Conservation (phyloP, 495 filamentous ascomycete species). For the Hypoxylon fuscum region DNA sequence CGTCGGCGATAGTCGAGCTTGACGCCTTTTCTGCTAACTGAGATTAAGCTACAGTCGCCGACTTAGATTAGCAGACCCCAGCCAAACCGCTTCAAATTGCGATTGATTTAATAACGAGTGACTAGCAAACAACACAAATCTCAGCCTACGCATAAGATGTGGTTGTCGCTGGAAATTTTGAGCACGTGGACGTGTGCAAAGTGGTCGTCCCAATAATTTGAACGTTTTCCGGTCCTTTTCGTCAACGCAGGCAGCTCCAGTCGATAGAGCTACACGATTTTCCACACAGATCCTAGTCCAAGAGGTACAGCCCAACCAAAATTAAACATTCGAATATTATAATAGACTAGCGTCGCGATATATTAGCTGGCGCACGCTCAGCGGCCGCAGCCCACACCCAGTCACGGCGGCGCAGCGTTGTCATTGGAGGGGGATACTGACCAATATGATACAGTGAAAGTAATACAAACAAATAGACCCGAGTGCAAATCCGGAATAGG, state of each 20-base stretch:
- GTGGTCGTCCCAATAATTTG: constrained; percentile 17
- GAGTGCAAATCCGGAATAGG: constrained; percentile 14
- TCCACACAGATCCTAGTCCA: constrained; percentile 16
- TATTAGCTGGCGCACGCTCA: constrained; percentile 45
- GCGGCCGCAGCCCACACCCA: constrained; percentile 16
- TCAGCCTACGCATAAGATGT: too few species aligned
- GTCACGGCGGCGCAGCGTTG: constrained; percentile 10
- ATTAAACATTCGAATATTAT: constrained; percentile 49
- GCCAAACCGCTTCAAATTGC: constrained; percentile 15
- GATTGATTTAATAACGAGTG: constrained; percentile 43
- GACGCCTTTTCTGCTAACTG: background rate
- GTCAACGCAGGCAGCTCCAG: constrained; percentile 29
- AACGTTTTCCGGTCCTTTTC: background rate
- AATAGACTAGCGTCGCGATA: constrained; percentile 43
- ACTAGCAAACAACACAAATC: constrained; percentile 29
- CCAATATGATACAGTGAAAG: constrained; percentile 61
- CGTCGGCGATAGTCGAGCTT: background rate
- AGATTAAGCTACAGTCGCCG: constrained; percentile 4
- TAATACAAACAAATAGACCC: constrained; percentile 34
- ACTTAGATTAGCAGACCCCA: constrained; percentile 1
- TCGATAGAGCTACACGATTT: constrained; percentile 25
- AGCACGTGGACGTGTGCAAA: constrained; percentile 16
- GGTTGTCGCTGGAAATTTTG: constrained; percentile 29
- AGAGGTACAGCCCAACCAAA: constrained; percentile 37
- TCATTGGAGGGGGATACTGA: constrained; percentile 55